Evolutionary conservation across 108 stramenopile genomes (phyloP), one percentile per base, ranked within the genome.

Genomic region (Stephanodiscus triporus): DNA sequence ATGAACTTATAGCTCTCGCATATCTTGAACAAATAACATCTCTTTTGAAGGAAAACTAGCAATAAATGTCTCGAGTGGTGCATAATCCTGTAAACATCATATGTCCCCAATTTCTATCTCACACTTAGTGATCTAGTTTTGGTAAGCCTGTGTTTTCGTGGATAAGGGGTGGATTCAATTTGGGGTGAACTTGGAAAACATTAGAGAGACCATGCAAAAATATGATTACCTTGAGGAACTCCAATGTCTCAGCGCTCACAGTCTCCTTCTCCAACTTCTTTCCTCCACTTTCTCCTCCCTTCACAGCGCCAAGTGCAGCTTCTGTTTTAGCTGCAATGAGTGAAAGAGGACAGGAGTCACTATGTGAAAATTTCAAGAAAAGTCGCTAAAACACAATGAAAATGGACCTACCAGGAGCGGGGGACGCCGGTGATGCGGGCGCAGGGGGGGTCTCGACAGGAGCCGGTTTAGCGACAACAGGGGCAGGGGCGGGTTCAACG

Each of bases 181-280:
- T 40, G 9, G 40, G 9, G 40, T 40, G 9, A 40, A 40, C 40
- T 40, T 40, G 8, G 40, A 40, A 11, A 11, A 9, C 40, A 40
- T 40, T 9, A 40, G 4, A 9, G 11, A 40, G 11, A 40, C 8
- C 4, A 9, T 34, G 22, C 51, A 38, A 69, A 32, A 45, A 11
- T 0, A 17, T 17, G 26, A 54, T 49, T 57, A 75, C 74, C 78
- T 94, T 94, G 73, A 94, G 87, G 72, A 91, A 84, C 19, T 84
- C 80, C 47, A 87, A 75, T n/a, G 88, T 84, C 60, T 85, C 93
- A 32, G 87, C 88, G 64, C 84, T 84, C 58, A 94, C 66, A 62
- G 89, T 90, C 59, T 94, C 93, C 85, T 87, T 88, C 53, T 88
- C 85, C 38, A 91, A 78, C 22, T 90, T 87, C 71, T 78, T 85